Conservation (phyloP, 2,329 filamentous ascomycete species). For the Xylariaceae sp. region DNA sequence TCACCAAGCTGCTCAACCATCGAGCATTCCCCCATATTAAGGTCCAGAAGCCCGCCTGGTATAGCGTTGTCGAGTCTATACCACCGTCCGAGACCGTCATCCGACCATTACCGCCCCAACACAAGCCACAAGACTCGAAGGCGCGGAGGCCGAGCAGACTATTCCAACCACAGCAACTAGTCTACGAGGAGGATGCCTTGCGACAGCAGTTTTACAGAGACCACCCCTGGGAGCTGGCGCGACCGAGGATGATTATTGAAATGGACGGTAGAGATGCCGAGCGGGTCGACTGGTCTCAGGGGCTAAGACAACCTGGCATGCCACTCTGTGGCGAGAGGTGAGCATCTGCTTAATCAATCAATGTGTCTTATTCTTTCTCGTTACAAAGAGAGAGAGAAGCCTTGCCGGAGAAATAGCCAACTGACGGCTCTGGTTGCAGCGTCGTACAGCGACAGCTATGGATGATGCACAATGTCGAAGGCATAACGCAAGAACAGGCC, state of each 20-base stretch:
- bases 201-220: constrained; percentile 81
- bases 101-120: constrained; percentile 46
- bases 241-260: constrained; percentile 80
- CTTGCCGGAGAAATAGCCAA: neutral
- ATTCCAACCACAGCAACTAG: constrained; percentile 72
- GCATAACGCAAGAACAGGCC: constrained; percentile 58
- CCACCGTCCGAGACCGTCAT: constrained; percentile 55
- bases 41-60: constrained; percentile 43
- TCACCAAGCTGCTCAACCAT: constrained; percentile 34
- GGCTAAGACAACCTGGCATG: constrained; percentile 67
- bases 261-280: constrained; percentile 75
- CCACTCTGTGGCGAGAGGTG: constrained; percentile 81
- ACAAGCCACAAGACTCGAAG: constrained; percentile 39
- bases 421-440: constrained; percentile 41
- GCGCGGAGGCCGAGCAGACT: constrained; percentile 63
- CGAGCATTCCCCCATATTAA: constrained; percentile 27
- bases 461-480: constrained; percentile 62
- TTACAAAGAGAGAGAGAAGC: neutral
- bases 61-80: constrained; percentile 44
- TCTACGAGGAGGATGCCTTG: constrained; percentile 77
- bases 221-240: constrained; percentile 94
- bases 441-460: constrained; percentile 89
- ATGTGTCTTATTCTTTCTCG: neutral
- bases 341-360: constrained; percentile 18
- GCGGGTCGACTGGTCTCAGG: constrained; percentile 71